Evolutionary conservation across 2,329 filamentous ascomycete genomes (phyloP), one percentile per base, ranked within the genome.

Genomic region (Pleomassaria siparia): DNA sequence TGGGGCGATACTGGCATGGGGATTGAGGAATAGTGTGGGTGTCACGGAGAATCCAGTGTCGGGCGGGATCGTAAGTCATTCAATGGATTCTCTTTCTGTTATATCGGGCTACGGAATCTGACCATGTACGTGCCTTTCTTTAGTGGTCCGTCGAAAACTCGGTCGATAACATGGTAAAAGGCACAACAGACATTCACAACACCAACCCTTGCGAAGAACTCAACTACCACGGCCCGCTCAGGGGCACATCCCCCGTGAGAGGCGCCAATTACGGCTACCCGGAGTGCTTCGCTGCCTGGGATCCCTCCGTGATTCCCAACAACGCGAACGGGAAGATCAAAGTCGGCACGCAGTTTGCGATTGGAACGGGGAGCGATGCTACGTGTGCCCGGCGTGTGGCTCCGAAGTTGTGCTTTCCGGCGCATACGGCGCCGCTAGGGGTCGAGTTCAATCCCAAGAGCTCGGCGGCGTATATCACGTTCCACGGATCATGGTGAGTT

Each of bases 201-300:
- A 75, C 85, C 53, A 88, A 88, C 62, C 86, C 86, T 0, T 86
- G 77, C 84, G 0, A 74, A 84, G 39, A 86, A 88, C 64, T 49
- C 58, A 56, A 35, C 69, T 15, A 78, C 85, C 8, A 69, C 67
- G 22, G 66, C 78, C 46, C 60, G 78, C 30, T 65, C 59, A 13
- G 77, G 75, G 1, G 85, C 84, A 5, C 77, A 1, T 70, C 67
- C 26, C 35, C 58, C 4, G 52, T 66, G 28, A 65, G 73, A 59
- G 74, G 71, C 26, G 58, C 60, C 2, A 87, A 88, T 13, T 85
- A 84, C 59, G 86, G 86, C n/a, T 89, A 88, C 62, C 86, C 86
- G 1, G 68, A 76, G 39, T 89, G 86, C 70, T 85, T 83, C 56
- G 74, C 85, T 0, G 73, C 84, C 8, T 89, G 84, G 84, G 74